Conservation (phyloP, 1,139 yeast genomes). For the Saccharomyces pastorianus region DNA sequence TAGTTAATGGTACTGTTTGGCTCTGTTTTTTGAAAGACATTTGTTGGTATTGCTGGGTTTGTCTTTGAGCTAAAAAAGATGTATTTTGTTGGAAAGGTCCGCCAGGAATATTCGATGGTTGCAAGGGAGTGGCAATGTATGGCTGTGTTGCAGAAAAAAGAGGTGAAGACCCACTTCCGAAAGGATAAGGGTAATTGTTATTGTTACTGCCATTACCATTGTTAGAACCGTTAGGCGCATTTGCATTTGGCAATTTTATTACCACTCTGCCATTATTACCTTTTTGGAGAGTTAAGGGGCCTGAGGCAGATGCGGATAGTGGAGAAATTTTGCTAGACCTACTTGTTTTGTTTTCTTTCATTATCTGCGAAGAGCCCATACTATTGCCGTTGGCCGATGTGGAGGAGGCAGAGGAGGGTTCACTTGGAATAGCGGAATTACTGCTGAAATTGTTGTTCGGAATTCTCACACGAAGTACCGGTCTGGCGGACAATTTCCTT, state of each 20-base stretch:
- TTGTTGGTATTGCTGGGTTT: background rate
- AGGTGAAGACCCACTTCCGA: conserved; percentile 8
- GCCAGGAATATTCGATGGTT: conserved; percentile 3
- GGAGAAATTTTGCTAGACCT: background rate
- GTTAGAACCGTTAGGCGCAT: background rate
- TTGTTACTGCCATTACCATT: background rate
- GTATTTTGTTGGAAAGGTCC: background rate
- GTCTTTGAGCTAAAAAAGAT: background rate
- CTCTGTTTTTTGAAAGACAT: background rate
- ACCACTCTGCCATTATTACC: background rate
- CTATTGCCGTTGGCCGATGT: background rate
- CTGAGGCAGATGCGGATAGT: background rate
- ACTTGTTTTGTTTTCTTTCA: background rate
- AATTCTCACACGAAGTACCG: background rate
- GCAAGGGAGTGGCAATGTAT: conserved; percentile 16
- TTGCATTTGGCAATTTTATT: conserved; percentile 1
- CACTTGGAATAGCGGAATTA: background rate
- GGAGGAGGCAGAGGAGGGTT: background rate
- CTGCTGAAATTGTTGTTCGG: background rate
- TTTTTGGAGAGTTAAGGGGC: background rate
- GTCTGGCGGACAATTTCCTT: background rate
- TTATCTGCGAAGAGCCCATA: background rate
- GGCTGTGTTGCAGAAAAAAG: conserved; percentile 12
- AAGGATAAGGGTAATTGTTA: background rate
- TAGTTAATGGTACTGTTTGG: background rate